phyloP scores from a whole-genome alignment of 176 grass and related monocot genomes.

The Bonia amplexicaulis region DNA sequence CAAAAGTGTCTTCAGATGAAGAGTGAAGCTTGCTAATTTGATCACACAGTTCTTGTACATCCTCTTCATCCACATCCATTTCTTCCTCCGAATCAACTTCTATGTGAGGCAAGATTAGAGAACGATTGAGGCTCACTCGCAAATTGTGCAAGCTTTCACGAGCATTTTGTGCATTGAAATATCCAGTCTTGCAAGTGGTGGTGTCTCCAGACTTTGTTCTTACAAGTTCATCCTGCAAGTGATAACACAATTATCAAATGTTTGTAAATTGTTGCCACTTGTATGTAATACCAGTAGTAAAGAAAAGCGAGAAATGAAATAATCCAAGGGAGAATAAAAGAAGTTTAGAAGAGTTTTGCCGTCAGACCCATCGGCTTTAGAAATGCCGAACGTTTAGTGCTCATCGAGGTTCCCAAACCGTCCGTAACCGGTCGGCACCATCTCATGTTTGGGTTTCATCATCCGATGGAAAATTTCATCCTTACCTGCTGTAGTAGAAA shows the following conservation, averaged over 20 bases:
- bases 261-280: not conserved
- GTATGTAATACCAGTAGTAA: not conserved
- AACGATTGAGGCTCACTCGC: slow-evolving; percentile 81
- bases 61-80: slow-evolving; percentile 75
- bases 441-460: too few species aligned
- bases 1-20: slow-evolving; percentile 67
- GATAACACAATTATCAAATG: slow-evolving; percentile 30
- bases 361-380: too few species aligned
- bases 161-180: slow-evolving; percentile 66
- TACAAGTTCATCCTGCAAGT: slow-evolving; percentile 86
- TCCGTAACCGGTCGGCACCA: too few species aligned
- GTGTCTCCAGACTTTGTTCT: slow-evolving; percentile 67
- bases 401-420: too few species aligned
- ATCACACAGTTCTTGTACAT: slow-evolving; percentile 65
- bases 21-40: slow-evolving; percentile 73
- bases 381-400: too few species aligned
- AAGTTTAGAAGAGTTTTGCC: too few species aligned
- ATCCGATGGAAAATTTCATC: too few species aligned
- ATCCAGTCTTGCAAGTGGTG: slow-evolving; percentile 29
- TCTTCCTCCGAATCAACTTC: slow-evolving; percentile 80
- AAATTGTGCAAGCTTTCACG: slow-evolving; percentile 77
- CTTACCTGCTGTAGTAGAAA: too few species aligned
- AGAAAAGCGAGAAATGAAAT: too few species aligned
- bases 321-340: too few species aligned
- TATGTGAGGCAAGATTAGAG: slow-evolving; percentile 74